Conservation (phyloP, 768 basidiomycete species). For the Serendipita vermifera region DNA sequence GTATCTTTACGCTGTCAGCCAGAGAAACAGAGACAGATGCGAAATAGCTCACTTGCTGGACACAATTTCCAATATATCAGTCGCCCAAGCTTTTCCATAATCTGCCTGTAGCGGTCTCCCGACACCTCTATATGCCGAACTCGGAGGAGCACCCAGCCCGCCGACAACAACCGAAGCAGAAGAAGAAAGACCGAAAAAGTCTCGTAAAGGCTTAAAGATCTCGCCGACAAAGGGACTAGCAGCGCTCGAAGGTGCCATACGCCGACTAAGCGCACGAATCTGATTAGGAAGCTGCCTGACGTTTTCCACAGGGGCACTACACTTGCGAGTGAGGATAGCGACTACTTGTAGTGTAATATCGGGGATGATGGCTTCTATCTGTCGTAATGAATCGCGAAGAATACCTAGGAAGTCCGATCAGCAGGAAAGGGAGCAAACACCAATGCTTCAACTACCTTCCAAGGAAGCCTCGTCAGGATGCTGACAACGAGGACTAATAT, state of each 20-base stretch:
- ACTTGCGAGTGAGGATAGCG: constrained; percentile 60
- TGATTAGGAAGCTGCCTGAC: constrained; percentile 85
- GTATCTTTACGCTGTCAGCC: constrained; percentile 41
- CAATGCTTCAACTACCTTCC: constrained; percentile 21
- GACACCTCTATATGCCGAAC: constrained; percentile 38
- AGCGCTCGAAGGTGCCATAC: constrained; percentile 50
- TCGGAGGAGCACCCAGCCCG: background rate
- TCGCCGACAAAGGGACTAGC: constrained; percentile 77
- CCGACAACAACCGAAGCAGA: constrained; percentile 31
- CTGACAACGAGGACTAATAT: constrained; percentile 44
- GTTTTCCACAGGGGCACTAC: constrained; percentile 69
- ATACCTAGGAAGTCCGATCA: constrained; percentile 15
- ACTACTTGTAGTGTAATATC: constrained; percentile 53
- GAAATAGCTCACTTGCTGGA: constrained; percentile 21
- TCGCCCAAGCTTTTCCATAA: constrained; percentile 23
- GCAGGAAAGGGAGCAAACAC: background rate
- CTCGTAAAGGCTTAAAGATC: constrained; percentile 67
- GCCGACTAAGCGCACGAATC: constrained; percentile 72
- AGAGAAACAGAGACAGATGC: background rate
- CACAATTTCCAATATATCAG: constrained; percentile 23
- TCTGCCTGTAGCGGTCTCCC: constrained; percentile 53
- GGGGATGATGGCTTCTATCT: constrained; percentile 39
- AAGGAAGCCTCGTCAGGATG: constrained; percentile 28
- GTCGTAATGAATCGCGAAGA: constrained; percentile 39
- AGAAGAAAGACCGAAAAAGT: constrained; percentile 52